Evolutionary conservation across 1,284 basidiomycete genomes (phyloP), one percentile per base, ranked within the genome.

Genomic region (Rhodotorula sp.): DNA sequence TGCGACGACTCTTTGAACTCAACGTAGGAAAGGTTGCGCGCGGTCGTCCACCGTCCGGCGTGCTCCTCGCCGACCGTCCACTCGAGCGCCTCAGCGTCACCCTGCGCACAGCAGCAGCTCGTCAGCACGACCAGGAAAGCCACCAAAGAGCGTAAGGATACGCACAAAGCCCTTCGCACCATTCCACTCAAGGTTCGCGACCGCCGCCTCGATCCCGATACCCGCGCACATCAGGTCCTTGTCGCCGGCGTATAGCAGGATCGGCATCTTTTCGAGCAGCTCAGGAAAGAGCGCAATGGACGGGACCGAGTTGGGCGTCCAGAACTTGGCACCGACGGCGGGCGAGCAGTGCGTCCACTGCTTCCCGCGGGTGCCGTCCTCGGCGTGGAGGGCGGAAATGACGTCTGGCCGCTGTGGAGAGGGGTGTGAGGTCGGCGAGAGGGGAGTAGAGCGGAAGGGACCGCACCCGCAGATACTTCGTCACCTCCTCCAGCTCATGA

Each of bases 1-100:
- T 96, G 94, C 2, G 92, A 95, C 3, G 91, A 92, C 72, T 92
- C 91, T 60, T 78, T 79, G 36, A 86, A 90, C 83, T 93, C 93
- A 73, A 89, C 91, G 78, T 96, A 98, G n/a, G 94, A 94, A 77
- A 99, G 82, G 80, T 95, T 95, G 62, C 95, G 86, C 3, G 90
- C 89, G 22, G 88, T 85, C 32, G 91, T 90, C 97, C 97, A 99
- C 32, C 90, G 91, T 25, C 96, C 96, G 2, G 91, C 94, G 32
- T 88, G 85, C 6, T 84, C 85, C 27, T 86, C 88, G 78, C 90
- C 88, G 37, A 99, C 90, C 34, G 81, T 87, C 94, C 96, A 99
- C 22, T 71, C 87, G 83, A 82, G 88, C 0, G 87, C 88, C 76
- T 89, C 85, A 6, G 90, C 88, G 64, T 86, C 88, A 89, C 68